Base-by-base conservation (phyloP, 2,329 filamentous ascomycete genomes). In the Penicillium sp. region DNA sequence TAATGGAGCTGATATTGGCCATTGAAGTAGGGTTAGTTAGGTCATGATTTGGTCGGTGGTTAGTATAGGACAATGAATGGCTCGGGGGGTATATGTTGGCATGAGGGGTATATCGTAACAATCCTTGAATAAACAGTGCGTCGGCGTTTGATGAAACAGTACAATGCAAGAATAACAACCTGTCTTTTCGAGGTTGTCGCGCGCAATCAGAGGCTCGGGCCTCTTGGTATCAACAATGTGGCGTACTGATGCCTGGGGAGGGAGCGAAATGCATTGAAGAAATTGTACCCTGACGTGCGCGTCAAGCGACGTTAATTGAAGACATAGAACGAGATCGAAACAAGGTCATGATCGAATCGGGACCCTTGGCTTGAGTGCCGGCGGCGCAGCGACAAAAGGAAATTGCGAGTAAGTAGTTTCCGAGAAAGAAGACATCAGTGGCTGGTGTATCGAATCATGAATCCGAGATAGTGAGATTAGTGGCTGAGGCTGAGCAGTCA, bases 11-110 rank as follows among this genome's bases (percentile, higher is more conserved):
- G 2, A 45, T 39, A 29, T 40, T 10, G 22, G 44, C 15, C 15
- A 24, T 1, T 4, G 4, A 0, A 1, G 1, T 17, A 32, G 13
- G 34, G 4, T 24, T 19, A 28, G 65, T 61, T 66, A 74, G 74
- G 70, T 5, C 21, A 6, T 29, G 9, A 28, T 15, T 24, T 29
- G 15, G 17, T 17, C 6, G 8, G 33, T 21, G 13, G 24, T 39
- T 31, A 45, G 33, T 39, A 39, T 40, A 35, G 13, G 10, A n/a
- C 17, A 72, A 65, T 8, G 39, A 15, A 35, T 43, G 12, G 21
- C 17, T 13, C 3, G 34, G 15, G 13, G 24, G 21, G 22, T 21
- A 32, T 12, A 19, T 13, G 7, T 24, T 28, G 28, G 31, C 4
- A 33, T 3, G 12, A 26, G 24, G 29, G 9, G 21, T 2, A 26